A percentile compares a stretch with the other conserved stretches of the same genome.
phyloP scores from a whole-genome alignment of 2,329 filamentous ascomycete species.

The Stenocarpella maydis region DNA sequence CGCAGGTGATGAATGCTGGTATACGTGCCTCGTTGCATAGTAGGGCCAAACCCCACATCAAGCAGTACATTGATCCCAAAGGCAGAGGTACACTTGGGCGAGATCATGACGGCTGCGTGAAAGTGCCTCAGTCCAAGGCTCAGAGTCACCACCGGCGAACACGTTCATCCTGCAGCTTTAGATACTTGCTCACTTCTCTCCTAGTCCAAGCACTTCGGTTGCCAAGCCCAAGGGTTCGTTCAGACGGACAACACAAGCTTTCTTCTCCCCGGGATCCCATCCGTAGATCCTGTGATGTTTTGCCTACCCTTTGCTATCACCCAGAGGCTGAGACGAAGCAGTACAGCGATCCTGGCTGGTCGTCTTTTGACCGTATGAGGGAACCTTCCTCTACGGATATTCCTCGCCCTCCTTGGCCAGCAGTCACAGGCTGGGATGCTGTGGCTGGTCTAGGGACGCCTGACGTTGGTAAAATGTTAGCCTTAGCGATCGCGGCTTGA shows the following conservation, averaged over 20 bases:
- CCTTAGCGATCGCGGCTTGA: background rate
- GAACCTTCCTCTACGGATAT: too few species aligned
- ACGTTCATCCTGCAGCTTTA: background rate
- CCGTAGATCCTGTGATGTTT: slow-evolving; percentile 11
- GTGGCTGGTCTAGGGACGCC: slow-evolving; percentile 9
- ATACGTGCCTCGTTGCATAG: too few species aligned
- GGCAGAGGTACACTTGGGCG: background rate
- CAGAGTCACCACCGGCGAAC: background rate
- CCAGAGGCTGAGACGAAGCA: slow-evolving; percentile 1
- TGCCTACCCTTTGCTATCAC: slow-evolving; percentile 7
- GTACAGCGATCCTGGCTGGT: background rate
- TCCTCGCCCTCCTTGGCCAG: slow-evolving; percentile 42
- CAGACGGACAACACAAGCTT: background rate
- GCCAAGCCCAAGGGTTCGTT: background rate
- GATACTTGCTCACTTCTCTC: slow-evolving; percentile 3
- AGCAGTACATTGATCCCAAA: background rate
- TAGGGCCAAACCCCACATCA: background rate
- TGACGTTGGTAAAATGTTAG: slow-evolving; percentile 16
- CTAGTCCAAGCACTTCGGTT: background rate
- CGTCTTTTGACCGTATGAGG: background rate
- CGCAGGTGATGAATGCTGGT: too few species aligned
- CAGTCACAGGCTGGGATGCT: slow-evolving; percentile 15
- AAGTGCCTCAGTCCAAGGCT: background rate
- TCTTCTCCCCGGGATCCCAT: slow-evolving; percentile 10
- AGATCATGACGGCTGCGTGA: background rate